Evolutionary conservation across 306 rosid species (phyloP).

Genomic region (Castanopsis chinensis): DNA sequence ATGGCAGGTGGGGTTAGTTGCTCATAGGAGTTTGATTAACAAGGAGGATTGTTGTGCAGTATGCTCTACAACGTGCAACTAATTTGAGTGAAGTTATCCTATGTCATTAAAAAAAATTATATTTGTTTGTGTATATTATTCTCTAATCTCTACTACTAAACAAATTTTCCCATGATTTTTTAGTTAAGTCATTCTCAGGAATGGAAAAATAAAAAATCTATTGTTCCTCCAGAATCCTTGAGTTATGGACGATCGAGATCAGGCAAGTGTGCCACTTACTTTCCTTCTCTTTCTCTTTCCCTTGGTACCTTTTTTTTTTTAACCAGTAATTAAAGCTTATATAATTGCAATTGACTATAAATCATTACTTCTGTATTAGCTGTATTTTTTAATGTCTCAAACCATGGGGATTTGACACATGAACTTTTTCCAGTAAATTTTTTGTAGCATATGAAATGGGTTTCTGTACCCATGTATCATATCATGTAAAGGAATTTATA

Average conservation of each 20-base stretch:
- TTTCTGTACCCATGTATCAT: no score
- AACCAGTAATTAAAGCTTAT: background rate
- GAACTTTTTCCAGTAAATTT: background rate
- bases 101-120: no score
- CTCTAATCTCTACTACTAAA: no score
- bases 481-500: no score
- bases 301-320: background rate
- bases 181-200: conserved; percentile 23
- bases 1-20: no score
- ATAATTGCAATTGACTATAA: background rate
- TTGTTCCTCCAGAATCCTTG: conserved; percentile 39
- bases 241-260: conserved; percentile 60
- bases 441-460: background rate
- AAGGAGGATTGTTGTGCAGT: no score
- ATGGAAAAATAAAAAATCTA: conserved; percentile 9
- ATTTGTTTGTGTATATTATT: no score
- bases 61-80: no score
- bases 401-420: background rate
- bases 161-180: background rate
- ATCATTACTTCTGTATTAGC: background rate
- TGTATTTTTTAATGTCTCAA: background rate
- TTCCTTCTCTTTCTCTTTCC: background rate
- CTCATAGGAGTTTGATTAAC: no score
- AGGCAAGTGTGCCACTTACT: conserved; percentile 31
- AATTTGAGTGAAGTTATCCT: no score